Evolutionary conservation across 495 filamentous ascomycete species (phyloP), one percentile per base, ranked within the genome.

Genomic region (Thermothielavioides terrestris): DNA sequence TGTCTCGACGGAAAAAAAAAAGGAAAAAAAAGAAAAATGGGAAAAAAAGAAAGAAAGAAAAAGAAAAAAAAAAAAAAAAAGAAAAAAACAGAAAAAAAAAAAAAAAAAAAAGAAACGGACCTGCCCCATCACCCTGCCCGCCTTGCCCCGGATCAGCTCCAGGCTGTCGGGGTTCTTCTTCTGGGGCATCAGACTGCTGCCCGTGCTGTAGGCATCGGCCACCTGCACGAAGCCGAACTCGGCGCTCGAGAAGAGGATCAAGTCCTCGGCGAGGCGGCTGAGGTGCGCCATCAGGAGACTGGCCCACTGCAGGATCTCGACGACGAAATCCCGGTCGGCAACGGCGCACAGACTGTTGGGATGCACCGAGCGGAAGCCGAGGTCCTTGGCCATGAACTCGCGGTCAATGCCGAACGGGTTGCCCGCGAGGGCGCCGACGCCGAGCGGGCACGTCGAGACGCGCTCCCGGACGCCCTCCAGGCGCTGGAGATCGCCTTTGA

Each of bases 401-500:
- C 90, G 81, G 64, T 95, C 91, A 61, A 96, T 87, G 55, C 78
- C 73, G 68, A 95, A 95, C 4, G 87, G 81, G 70, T 96, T 95
- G 22, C 90, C 90, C n/a, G 89, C 88, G 2, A 95, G 75, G 1
- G 89, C 91, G 49, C 91, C 89, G 46, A 81, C 84, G 6, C 90
- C 91, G 2, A 95, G 80, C 0, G 90, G 87, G 54, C 77, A 82
- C 46, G 74, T 68, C 65, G 95, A 94, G 21, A 95, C 82, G 14
- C 88, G 76, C 57, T 74, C 74, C 53, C 78, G 79, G 9, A 90
- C 79, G 66, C 89, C 82, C 10, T 84, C 75, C 48, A 97, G 74
- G 17, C 88, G 79, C 72, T 91, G 76, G 43, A 95, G 78, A 61
- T 95, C 90, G 34, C 71, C 74, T 7, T 79, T 74, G 60, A 96